Evolutionary conservation across 1,139 yeast species (phyloP).

Genomic region (Pichia sp.): DNA sequence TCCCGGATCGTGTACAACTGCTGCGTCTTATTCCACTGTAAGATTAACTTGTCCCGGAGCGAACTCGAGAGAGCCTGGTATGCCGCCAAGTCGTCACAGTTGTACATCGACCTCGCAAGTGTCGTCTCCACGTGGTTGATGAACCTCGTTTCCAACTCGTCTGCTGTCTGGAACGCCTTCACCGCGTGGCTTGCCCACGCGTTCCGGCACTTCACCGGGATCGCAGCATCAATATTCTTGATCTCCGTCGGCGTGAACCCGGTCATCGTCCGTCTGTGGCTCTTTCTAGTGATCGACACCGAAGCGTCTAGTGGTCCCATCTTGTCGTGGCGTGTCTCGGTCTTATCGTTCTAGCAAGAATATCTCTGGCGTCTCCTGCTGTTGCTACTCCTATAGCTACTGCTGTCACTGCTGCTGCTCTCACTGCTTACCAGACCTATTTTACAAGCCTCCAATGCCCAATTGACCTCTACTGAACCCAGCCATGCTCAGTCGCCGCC

Average conservation of each 20-base stretch:
- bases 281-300: constrained; percentile 12
- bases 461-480: no score
- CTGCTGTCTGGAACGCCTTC: constrained; percentile 46
- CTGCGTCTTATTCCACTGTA: constrained; percentile 92
- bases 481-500: no score
- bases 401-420: no score
- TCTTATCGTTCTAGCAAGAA: no score
- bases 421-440: no score
- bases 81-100: constrained; percentile 89
- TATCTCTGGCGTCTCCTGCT: no score
- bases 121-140: constrained; percentile 87
- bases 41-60: constrained; percentile 71
- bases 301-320: constrained; percentile 18
- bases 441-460: no score
- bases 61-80: constrained; percentile 84
- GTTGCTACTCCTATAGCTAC: no score
- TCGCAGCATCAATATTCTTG: constrained; percentile 72
- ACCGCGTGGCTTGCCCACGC: constrained; percentile 68
- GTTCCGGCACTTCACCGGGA: constrained; percentile 73
- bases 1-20: constrained; percentile 81
- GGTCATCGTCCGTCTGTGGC: constrained; percentile 67
- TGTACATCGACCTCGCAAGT: constrained; percentile 82
- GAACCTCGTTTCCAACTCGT: constrained; percentile 65
- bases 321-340: neutral
- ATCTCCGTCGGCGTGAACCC: constrained; percentile 92